Base-by-base conservation (phyloP, 305 asterid genomes). In the Fraxinus velutina region DNA sequence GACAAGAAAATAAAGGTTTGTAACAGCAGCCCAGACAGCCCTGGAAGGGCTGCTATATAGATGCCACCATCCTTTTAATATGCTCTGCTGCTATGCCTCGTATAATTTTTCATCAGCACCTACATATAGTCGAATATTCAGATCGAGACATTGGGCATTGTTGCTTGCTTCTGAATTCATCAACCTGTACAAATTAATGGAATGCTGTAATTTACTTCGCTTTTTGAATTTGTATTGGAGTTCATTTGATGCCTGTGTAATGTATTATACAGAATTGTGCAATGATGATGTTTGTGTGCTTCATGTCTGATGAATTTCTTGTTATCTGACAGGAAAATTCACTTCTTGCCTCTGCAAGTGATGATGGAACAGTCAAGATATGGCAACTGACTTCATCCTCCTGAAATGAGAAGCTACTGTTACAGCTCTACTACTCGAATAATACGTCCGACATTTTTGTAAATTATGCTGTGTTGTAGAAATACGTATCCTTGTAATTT, bases 301-400 rank as follows among this genome's bases (percentile, higher is more conserved):
- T 75, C 75, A 39, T 8, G 68, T 78, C 39, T 50, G 13, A 32
- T 82, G 80, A 21, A 78, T 78, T 78, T 84, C 82, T 27, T 78
- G 60, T 27, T 76, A 76, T 68, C 19, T 57, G 75, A 34, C 91
- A 92, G 99, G 96, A 87, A 32, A 88, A 82, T 42, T 80, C 81
- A 81, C 86, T 82, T 19, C 97, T 95, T 70, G 99, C 99, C 79
- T 95, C 96, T 33, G 94, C 91, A 10, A 92, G 99, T 82, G 97
- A 95, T 64, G 98, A 92, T 78, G 96, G 97, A 77, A 91, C 92
- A n/a, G 78, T 92, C 81, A 95, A 90, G 92, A 90, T 95, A 88
- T 95, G 98, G 98, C 92, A 94, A 66, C 75, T 93, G 71, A 86
- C 79, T 71, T 60, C 93, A 10, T 80, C 82, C 17, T 29, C 82